Conservation (phyloP, 371 early-diverging fungal species). For the Blakeslea trispora region DNA sequence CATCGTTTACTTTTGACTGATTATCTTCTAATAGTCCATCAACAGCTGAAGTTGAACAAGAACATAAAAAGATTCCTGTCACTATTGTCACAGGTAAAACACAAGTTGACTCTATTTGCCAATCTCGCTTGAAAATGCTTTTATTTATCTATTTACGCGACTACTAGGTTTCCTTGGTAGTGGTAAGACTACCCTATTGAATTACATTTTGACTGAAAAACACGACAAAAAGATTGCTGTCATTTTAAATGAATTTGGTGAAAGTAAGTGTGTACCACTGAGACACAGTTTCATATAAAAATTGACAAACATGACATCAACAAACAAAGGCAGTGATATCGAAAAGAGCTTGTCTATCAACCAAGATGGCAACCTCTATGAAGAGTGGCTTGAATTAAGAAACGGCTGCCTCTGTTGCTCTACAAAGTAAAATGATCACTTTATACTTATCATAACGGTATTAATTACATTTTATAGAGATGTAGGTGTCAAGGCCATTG, state of each 20-base stretch:
- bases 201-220: constrained; percentile 85
- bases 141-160: no score
- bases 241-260: constrained; percentile 89
- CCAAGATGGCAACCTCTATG: constrained; percentile 78
- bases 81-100: constrained; percentile 68
- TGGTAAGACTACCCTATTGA: constrained; percentile 94
- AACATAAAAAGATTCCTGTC: constrained; percentile 63
- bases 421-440: constrained; percentile 88
- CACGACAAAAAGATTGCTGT: constrained; percentile 96
- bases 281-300: no score
- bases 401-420: constrained; percentile 98
- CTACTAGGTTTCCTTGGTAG: constrained; percentile 82
- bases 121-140: no score
- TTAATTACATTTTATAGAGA: constrained; percentile 69
- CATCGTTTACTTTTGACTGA: not conserved
- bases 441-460: no score
- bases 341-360: constrained; percentile 89
- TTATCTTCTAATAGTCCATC: not conserved
- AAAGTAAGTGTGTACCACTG: constrained; percentile 42
- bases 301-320: no score
- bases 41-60: constrained; percentile 1
- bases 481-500: constrained; percentile 93
- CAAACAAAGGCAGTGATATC: constrained; percentile 78
- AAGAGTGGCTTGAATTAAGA: constrained; percentile 95
- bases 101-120: no score